A percentile compares a stretch with the other conserved stretches of the same genome.
Evolutionary conservation across 345 rosid genomes (phyloP).

Genomic region (Adansonia digitata): DNA sequence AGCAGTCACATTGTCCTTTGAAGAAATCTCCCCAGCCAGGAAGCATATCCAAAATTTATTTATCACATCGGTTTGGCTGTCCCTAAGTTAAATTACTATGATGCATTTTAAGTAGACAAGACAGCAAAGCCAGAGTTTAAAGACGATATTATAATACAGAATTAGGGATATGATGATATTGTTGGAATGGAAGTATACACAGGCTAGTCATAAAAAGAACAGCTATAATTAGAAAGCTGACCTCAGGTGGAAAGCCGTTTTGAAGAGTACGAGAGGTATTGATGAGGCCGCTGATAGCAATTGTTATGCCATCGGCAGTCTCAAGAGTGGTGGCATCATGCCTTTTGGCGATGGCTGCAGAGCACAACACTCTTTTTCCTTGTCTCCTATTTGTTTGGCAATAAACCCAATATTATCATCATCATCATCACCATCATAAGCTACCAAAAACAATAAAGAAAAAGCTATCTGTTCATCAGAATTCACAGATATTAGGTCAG

Average conservation of each 20-base stretch:
- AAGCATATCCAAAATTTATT: background rate
- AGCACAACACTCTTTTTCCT: constrained; percentile 35
- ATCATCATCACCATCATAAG: background rate
- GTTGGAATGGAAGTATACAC: too few relatives aligned
- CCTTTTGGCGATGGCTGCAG: constrained; percentile 42
- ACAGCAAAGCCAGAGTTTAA: background rate
- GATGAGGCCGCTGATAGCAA: constrained; percentile 35
- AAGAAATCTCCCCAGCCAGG: too few relatives aligned
- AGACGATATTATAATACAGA: background rate
- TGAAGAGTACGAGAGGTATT: constrained; percentile 29
- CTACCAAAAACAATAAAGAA: background rate
- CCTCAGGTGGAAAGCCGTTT: constrained; percentile 48
- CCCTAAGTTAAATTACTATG: background rate
- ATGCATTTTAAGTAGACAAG: background rate
- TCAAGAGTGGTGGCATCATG: constrained; percentile 35
- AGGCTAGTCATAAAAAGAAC: background rate
- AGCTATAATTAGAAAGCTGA: constrained; percentile 21
- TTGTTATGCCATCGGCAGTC: constrained; percentile 40
- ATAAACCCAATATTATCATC: background rate
- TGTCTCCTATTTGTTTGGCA: constrained; percentile 14
- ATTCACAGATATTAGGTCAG: background rate
- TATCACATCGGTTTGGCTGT: background rate
- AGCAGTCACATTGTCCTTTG: too few relatives aligned
- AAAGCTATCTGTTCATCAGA: background rate
- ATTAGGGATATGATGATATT: background rate